phyloP scores from a whole-genome alignment of 805 yeast species.

The Henningerozyma blattae region DNA sequence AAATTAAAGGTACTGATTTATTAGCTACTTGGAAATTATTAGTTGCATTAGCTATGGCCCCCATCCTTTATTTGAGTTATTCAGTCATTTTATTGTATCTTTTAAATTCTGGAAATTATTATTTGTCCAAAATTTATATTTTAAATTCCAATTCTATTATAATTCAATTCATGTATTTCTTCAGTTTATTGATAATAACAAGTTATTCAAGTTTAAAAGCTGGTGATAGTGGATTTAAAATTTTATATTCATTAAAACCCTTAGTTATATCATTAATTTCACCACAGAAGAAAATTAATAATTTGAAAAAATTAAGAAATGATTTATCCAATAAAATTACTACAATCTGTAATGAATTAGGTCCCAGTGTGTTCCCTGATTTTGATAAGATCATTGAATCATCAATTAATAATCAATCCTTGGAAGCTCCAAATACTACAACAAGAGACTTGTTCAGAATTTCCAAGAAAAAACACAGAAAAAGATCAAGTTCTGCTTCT shows the following conservation, averaged over 20 bases:
- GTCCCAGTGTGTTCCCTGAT: constrained; percentile 83
- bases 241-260: constrained; percentile 71
- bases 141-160: constrained; percentile 19
- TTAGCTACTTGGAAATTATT: constrained; percentile 93
- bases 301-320: constrained; percentile 48
- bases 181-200: constrained; percentile 52
- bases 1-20: constrained; percentile 81
- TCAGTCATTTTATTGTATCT: constrained; percentile 33
- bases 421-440: constrained; percentile 2
- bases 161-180: constrained; percentile 32
- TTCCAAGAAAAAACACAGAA: constrained; percentile 6
- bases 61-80: constrained; percentile 67
- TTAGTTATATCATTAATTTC: constrained; percentile 34
- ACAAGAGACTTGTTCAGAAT: constrained; percentile 11
- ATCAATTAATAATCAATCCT: constrained; percentile 1
- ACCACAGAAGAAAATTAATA: constrained; percentile 30
- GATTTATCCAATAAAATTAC: constrained; percentile 63
- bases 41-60: constrained; percentile 76
- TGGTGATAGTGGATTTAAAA: constrained; percentile 87
- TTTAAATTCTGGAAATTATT: constrained; percentile 9
- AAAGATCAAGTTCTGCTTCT: constrained; percentile 19
- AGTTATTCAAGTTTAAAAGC: constrained; percentile 79
- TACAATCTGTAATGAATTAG: constrained; percentile 65
- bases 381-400: constrained; percentile 33
- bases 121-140: constrained; percentile 12